phyloP scores from a whole-genome alignment of 306 rosid genomes.

The Vicia faba region DNA sequence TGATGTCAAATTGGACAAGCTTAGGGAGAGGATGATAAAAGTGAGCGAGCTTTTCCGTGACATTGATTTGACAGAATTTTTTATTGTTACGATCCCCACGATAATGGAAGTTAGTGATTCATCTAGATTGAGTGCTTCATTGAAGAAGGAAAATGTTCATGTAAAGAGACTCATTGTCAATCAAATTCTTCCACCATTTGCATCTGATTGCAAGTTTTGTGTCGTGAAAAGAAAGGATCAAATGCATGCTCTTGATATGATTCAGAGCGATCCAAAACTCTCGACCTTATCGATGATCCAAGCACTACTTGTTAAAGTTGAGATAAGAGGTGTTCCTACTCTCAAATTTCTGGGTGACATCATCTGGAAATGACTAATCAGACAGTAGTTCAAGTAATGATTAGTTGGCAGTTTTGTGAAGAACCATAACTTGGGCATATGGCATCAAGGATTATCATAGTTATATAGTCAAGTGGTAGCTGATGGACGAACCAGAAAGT shows the following conservation, averaged over 20 bases:
- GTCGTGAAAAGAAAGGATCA: conserved; percentile 96
- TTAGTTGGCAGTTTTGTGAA: too few species aligned
- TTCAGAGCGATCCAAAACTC: conserved; percentile 70
- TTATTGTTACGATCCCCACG: conserved; percentile 95
- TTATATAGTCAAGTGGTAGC: too few species aligned
- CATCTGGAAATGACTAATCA: conserved; percentile 68
- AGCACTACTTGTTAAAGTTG: conserved; percentile 93
- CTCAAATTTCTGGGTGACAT: conserved; percentile 89
- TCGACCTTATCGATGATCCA: conserved; percentile 65
- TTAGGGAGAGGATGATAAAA: conserved; percentile 95
- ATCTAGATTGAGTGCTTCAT: conserved; percentile 82
- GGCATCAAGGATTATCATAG: too few species aligned
- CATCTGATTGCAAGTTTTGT: conserved; percentile 99
- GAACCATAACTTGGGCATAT: too few species aligned
- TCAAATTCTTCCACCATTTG: conserved; percentile 84
- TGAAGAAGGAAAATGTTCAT: too few species aligned
- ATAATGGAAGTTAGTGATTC: conserved; percentile 97
- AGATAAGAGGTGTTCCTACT: conserved; percentile 98
- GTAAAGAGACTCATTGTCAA: too few species aligned
- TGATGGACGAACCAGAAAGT: too few species aligned
- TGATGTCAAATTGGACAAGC: conserved; percentile 75
- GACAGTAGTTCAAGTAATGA: conserved; percentile 15
- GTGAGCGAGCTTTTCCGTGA: conserved; percentile 95
- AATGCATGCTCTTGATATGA: conserved; percentile 80
- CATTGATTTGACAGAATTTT: conserved; percentile 83